Base-by-base conservation (phyloP, 257 asterid species). In the Lycium barbarum region DNA sequence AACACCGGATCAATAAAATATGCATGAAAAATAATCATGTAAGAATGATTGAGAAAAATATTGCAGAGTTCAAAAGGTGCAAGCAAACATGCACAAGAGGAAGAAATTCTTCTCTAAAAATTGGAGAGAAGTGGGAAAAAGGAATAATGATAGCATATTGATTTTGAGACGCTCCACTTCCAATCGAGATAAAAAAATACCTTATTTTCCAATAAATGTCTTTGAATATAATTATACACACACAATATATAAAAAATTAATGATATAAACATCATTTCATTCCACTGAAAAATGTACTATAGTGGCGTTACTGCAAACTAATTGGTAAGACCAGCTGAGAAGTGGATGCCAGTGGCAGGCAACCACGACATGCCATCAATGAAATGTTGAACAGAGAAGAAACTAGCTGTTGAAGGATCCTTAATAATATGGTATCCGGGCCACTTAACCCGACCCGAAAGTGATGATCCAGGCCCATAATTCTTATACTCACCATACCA, bases 401-500 rank as follows among this genome's bases (percentile, higher is more conserved):
- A 93, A 35, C 70, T 87, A 11, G 98, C 99, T 20, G 87, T 83
- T n/a, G 97, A 84, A 35, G 95, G 91, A 82, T 95, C 97, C 22
- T 68, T 88, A 1, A 96, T 95, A 0, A 91, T 45, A 68, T 92
- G 99, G 89, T 91, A 95, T 0, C 99, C 99, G 0, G 98, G 94
- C 98, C 99, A 95, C 8, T 45, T 68, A 1, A 96, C 91, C 88
- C 99, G 85, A 35, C 96, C 97, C 0, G 92, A 22, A 36, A 89
- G 18, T 1, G 93, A 84, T 0, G 97, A 92, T 0, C 99, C 99
- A 3, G 98, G 98, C 47, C 99, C 99, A n/a, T 96, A 95, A 81
- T 93, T 96, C 92, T 80, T 92, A 20, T 94, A 95, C 91, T 96
- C 99, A 2, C 98, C 99, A 40, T 91, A 96, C 98, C 98, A 96